Percentiles rank a stretch among this genome's conserved stretches.
These are phyloP conservation scores for Kwoniella bestiolae DNA, from an alignment of 768 basidiomycete species.

Conservation along the genomic window DNA sequence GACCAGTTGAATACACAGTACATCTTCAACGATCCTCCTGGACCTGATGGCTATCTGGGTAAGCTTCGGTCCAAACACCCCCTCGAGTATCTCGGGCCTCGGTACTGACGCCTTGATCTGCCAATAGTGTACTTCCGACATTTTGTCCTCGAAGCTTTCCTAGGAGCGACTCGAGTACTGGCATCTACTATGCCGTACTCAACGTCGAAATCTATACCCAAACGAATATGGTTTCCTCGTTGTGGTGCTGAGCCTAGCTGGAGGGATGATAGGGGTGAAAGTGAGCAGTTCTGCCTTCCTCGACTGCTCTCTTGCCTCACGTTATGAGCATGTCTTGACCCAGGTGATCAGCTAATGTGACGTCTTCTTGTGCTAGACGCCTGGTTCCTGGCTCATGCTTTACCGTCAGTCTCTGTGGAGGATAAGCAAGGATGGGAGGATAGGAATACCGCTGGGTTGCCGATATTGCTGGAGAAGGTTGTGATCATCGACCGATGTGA, in stretches of 20 bases:
- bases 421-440: conserved; percentile 46
- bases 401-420: conserved; percentile 46
- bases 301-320: too few species aligned
- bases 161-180: conserved; percentile 39
- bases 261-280: conserved; percentile 35
- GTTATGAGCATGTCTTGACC: too few species aligned
- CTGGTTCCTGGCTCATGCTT: conserved; percentile 44
- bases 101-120: not conserved
- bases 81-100: too few species aligned
- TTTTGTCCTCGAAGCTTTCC: conserved; percentile 47
- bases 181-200: conserved; percentile 26
- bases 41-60: conserved; percentile 36
- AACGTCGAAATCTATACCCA: conserved; percentile 18
- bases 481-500: conserved; percentile 54
- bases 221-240: conserved; percentile 41
- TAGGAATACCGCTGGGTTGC: conserved; percentile 34
- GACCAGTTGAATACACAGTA: conserved; percentile 25
- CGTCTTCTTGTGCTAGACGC: conserved; percentile 44
- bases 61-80: too few species aligned
- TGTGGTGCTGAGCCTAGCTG: conserved; percentile 40
- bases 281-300: conserved; percentile 24
- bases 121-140: conserved; percentile 20
- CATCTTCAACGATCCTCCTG: conserved; percentile 47
- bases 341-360: too few species aligned
- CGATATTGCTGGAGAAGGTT: conserved; percentile 46